Conservation (phyloP, 768 basidiomycete species). For the Pleurotus cornucopiae region DNA sequence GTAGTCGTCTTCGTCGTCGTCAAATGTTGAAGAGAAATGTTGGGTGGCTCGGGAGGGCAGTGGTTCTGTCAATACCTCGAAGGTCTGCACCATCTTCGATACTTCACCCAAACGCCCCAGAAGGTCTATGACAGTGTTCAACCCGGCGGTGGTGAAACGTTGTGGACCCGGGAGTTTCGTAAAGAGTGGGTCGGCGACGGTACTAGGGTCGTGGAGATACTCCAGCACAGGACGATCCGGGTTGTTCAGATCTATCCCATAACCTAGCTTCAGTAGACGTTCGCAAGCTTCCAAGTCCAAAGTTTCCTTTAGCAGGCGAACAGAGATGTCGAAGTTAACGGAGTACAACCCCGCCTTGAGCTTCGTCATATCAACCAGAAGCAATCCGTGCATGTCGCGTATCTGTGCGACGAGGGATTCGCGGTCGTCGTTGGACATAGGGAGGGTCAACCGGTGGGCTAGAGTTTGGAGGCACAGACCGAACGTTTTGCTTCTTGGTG, state of each 20-base stretch:
- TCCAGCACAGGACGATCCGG: constrained; percentile 67
- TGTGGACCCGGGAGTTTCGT: constrained; percentile 24
- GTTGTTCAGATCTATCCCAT: constrained; percentile 73
- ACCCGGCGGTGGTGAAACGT: constrained; percentile 57
- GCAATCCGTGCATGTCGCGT: constrained; percentile 36
- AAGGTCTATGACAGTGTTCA: constrained; percentile 72
- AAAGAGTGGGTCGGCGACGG: background rate
- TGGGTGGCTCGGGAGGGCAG: constrained; percentile 45
- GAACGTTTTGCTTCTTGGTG: constrained; percentile 54
- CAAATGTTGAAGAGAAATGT: constrained; percentile 51
- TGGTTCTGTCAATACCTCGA: constrained; percentile 75
- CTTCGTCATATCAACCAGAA: constrained; percentile 57
- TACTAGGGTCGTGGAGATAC: constrained; percentile 20
- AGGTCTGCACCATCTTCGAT: constrained; percentile 67
- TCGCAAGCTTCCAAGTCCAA: constrained; percentile 54
- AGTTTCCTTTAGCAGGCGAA: constrained; percentile 67
- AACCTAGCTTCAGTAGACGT: constrained; percentile 58
- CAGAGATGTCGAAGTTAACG: constrained; percentile 59
- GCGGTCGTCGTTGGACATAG: constrained; percentile 36
- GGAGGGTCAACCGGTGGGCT: constrained; percentile 61
- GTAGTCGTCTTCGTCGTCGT: constrained; percentile 63
- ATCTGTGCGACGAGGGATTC: constrained; percentile 21
- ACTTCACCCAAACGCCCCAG: constrained; percentile 58
- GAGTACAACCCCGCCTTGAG: constrained; percentile 47
- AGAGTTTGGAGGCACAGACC: constrained; percentile 66